phyloP scores from a whole-genome alignment of 2,329 filamentous ascomycete species.

The Aspergillus spinulosporus region DNA sequence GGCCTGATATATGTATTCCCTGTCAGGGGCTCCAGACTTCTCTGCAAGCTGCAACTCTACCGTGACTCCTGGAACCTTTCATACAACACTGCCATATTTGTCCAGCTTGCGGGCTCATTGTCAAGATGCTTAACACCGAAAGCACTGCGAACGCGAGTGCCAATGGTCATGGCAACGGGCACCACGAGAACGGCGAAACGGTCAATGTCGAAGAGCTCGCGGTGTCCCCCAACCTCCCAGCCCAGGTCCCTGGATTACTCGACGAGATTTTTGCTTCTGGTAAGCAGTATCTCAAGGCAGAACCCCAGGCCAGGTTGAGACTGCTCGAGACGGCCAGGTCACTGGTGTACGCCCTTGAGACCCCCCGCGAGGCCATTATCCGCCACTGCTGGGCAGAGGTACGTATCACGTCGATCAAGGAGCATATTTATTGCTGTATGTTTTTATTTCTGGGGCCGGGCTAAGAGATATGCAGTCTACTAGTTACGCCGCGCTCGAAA shows the following conservation, averaged over 20 bases:
- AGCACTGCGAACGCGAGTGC: not conserved
- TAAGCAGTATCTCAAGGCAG: not conserved
- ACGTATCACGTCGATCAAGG: not conserved
- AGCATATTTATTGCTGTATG: no score
- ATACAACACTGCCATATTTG: not conserved
- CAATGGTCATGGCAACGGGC: no score
- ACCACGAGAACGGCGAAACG: not conserved
- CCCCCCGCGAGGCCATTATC: constrained; percentile 52
- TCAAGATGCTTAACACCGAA: not conserved
- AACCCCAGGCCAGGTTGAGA: constrained; percentile 10
- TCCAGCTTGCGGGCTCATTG: not conserved
- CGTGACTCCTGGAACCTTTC: not conserved
- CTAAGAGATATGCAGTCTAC: constrained; percentile 11
- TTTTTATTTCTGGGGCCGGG: no score
- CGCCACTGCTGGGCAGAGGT: constrained; percentile 49
- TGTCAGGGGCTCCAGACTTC: not conserved
- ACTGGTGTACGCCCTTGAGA: constrained; percentile 39
- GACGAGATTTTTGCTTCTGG: constrained; percentile 14
- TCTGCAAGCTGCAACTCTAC: not conserved
- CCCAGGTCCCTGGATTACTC: constrained; percentile 7
- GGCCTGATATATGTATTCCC: not conserved
- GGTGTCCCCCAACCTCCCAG: not conserved
- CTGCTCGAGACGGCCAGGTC: constrained; percentile 21
- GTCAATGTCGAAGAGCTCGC: not conserved
- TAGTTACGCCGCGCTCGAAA: constrained; percentile 26